These are phyloP conservation scores for Macrotyloma uniflorum DNA, from an alignment of 306 rosid genomes.

Conservation along the genomic window DNA sequence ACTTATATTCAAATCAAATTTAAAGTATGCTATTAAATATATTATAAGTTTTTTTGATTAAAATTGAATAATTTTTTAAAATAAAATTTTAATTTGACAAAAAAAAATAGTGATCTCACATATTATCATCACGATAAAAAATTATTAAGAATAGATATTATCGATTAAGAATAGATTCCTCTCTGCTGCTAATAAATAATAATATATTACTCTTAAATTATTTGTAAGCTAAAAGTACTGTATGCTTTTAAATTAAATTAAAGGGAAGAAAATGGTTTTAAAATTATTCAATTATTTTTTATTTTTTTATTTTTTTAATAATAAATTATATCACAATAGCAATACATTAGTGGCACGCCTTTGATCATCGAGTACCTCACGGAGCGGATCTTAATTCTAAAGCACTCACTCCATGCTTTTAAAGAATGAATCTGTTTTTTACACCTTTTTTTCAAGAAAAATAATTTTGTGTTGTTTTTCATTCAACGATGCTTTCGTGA, in stretches of 20 bases:
- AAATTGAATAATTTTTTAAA: too few species aligned
- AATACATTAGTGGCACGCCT: background rate
- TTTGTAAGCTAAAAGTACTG: background rate
- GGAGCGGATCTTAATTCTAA: conserved; percentile 64
- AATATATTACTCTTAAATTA: background rate
- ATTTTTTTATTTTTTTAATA: too few species aligned
- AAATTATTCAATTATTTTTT: too few species aligned
- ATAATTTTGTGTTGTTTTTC: conserved; percentile 31
- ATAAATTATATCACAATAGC: background rate
- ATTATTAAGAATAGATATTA: background rate
- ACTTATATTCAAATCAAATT: too few species aligned
- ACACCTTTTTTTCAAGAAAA: background rate
- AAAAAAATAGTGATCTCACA: background rate
- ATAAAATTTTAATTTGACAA: too few species aligned
- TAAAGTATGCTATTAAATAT: too few species aligned
- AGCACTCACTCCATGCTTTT: conserved; percentile 30
- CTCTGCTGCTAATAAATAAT: background rate
- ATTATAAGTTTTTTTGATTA: too few species aligned
- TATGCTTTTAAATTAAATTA: too few species aligned
- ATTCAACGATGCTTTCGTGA: conserved; percentile 4
- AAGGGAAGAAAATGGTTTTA: too few species aligned
- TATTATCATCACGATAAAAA: too few species aligned
- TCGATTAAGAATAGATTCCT: background rate
- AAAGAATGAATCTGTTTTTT: conserved; percentile 7
- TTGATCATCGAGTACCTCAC: conserved; percentile 51